phyloP scores from a whole-genome alignment of 1,284 basidiomycete genomes.

The Moniliophthora roreri region DNA sequence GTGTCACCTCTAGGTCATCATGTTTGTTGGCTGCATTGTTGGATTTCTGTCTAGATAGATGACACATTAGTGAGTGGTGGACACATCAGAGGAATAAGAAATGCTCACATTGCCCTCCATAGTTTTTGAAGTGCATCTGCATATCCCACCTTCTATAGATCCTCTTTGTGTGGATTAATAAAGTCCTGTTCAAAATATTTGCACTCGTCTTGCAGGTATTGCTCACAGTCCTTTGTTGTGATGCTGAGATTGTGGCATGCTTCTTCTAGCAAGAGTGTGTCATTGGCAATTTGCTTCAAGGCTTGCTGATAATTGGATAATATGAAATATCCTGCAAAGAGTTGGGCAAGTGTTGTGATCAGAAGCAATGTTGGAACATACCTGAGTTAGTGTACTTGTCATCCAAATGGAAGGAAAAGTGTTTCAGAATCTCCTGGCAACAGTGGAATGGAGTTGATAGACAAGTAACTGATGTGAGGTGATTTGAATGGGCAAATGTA shows the following conservation, averaged over 20 bases:
- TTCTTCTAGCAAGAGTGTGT: conserved; percentile 7
- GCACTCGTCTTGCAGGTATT: conserved; percentile 18
- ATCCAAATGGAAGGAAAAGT: conserved; percentile 18
- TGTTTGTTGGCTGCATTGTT: neutral
- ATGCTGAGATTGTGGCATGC: neutral
- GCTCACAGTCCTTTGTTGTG: conserved; percentile 19
- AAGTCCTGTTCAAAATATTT: conserved; percentile 17
- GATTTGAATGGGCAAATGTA: conserved; percentile 30
- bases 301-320: conserved; percentile 23
- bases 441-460: conserved; percentile 26
- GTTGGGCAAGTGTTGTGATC: neutral
- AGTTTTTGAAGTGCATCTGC: conserved; percentile 16
- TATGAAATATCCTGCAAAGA: neutral
- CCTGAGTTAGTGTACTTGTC: conserved; percentile 20
- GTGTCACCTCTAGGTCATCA: neutral
- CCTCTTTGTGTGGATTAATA: conserved; percentile 12
- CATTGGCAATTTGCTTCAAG: conserved; percentile 16
- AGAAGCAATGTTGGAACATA: neutral
- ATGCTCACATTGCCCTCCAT: conserved; percentile 13
- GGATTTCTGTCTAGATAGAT: neutral
- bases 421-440: conserved; percentile 21
- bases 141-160: conserved; percentile 16
- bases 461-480: conserved; percentile 22
- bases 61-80: neutral
- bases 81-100: neutral